phyloP scores from a whole-genome alignment of 192 early-diverging fungal genomes.

The Backusella mclennaniae region DNA sequence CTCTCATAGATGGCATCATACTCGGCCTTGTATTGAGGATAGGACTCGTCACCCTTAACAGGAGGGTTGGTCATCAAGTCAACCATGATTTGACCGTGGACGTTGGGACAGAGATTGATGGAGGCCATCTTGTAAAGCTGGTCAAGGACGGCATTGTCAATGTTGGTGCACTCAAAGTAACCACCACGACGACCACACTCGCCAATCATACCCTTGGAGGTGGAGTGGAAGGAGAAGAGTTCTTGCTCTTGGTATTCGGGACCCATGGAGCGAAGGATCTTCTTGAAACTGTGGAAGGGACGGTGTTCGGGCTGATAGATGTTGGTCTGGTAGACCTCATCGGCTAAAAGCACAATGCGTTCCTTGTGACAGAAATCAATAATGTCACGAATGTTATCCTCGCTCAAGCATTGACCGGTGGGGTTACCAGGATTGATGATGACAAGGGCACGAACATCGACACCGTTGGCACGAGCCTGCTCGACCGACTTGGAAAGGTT shows the following conservation, averaged over 20 bases:
- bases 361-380: constrained; percentile 85
- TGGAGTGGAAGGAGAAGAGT: constrained; percentile 94
- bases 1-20: constrained; percentile 74
- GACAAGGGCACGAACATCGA: constrained; percentile 90
- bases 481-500: constrained; percentile 66
- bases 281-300: constrained; percentile 97
- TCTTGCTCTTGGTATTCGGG: constrained; percentile 70
- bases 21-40: constrained; percentile 72
- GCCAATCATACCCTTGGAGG: constrained; percentile 98
- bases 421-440: constrained; percentile 99
- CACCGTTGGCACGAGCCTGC: constrained; percentile 63
- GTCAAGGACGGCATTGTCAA: constrained; percentile 72
- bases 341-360: constrained; percentile 84
- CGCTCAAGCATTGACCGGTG: constrained; percentile 85
- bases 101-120: constrained; percentile 92
- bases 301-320: constrained; percentile 74
- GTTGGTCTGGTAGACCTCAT: constrained; percentile 99
- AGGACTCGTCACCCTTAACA: constrained; percentile 73
- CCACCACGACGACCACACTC: constrained; percentile 98
- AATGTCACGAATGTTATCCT: constrained; percentile 87
- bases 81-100: constrained; percentile 92
- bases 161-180: constrained; percentile 92
- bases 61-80: constrained; percentile 94
- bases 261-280: constrained; percentile 81
- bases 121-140: constrained; percentile 95